Percentiles rank a stretch among this genome's conserved stretches.
These are phyloP conservation scores for Leccinum pellstonianum DNA, from an alignment of 768 basidiomycete species.

Conservation along the genomic window DNA sequence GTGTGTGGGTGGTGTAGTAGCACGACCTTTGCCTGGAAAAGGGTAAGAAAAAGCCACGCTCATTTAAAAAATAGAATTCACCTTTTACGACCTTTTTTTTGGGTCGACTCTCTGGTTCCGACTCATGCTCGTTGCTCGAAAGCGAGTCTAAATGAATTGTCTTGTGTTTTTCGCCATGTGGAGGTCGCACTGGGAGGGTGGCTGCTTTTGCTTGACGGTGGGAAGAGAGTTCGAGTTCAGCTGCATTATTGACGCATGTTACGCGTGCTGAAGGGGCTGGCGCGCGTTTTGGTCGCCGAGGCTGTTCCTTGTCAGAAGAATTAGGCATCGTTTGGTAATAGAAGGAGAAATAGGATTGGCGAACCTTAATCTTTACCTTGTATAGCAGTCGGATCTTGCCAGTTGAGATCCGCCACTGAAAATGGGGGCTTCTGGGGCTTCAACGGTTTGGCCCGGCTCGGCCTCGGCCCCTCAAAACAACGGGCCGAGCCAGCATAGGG, in stretches of 20 bases:
- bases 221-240: neutral
- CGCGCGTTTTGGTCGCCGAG: neutral
- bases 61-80: neutral
- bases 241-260: neutral
- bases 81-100: neutral
- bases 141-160: no score
- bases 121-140: neutral
- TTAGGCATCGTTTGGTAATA: neutral
- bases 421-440: neutral
- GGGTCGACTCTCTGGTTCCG: neutral
- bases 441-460: neutral
- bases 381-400: neutral
- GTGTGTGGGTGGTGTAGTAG: neutral
- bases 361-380: neutral
- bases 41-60: no score
- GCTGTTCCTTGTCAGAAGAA: neutral
- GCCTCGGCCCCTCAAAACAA: no score
- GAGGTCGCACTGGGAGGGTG: neutral
- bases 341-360: neutral
- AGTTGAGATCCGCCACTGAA: neutral
- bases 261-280: neutral
- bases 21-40: neutral
- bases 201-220: neutral
- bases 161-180: neutral
- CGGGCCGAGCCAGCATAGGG: no score